These are phyloP conservation scores for Wallacemonas sp. DNA, from an alignment of 208 protist genomes.

Conservation along the genomic window DNA sequence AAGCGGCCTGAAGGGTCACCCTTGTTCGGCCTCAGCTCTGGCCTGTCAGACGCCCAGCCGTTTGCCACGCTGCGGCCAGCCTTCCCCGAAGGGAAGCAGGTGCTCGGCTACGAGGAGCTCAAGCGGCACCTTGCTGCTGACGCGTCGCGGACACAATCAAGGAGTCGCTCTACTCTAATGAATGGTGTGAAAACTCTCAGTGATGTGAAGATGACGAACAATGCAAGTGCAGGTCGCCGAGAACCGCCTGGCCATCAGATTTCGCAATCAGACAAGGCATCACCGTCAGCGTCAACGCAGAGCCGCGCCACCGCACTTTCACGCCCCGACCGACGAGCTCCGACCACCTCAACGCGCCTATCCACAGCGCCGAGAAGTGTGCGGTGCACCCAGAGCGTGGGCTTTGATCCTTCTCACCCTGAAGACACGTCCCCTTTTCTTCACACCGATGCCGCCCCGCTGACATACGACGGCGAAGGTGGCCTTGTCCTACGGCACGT, in stretches of 20 bases:
- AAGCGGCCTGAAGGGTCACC: background rate
- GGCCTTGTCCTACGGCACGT: background rate
- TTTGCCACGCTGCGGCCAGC: background rate
- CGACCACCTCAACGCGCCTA: background rate
- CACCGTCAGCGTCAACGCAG: too few species aligned
- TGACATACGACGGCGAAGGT: conserved; percentile 10
- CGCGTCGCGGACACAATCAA: background rate
- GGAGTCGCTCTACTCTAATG: background rate
- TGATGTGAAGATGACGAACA: too few species aligned
- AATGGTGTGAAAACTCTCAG: background rate
- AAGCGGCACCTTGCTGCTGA: background rate
- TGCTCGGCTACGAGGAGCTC: background rate
- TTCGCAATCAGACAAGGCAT: too few species aligned
- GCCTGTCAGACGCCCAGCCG: background rate
- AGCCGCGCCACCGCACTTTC: background rate
- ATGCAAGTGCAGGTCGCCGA: too few species aligned
- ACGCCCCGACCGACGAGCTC: background rate
- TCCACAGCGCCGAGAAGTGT: too few species aligned
- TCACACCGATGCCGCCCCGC: background rate
- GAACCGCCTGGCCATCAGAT: too few species aligned
- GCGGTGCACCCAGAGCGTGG: background rate
- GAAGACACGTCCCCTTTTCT: conserved; percentile 18
- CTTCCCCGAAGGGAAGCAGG: background rate
- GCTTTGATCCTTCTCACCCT: conserved; percentile 20
- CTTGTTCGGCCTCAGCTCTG: background rate